phyloP scores from a whole-genome alignment of 306 rosid species.

The Cucurbita pepo region DNA sequence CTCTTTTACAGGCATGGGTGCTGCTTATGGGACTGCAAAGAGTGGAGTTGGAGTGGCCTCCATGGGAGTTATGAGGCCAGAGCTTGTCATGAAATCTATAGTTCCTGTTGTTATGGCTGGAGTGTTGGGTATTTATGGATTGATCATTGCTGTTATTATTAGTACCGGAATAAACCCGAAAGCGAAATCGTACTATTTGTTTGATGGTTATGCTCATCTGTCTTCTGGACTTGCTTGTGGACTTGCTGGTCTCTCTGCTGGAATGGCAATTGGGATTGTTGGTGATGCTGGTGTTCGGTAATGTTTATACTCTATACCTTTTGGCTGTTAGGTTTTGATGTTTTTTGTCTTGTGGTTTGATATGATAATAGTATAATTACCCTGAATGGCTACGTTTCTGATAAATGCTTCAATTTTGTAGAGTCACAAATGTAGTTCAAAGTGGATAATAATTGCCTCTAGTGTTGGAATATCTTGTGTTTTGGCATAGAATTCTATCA shows the following conservation, averaged over 20 bases:
- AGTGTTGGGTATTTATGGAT: conserved; percentile 57
- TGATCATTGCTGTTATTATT: conserved; percentile 61
- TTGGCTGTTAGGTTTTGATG: not conserved
- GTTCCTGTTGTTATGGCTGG: conserved; percentile 85
- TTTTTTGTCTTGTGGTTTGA: not conserved
- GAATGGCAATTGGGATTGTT: conserved; percentile 74
- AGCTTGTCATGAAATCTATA: conserved; percentile 72
- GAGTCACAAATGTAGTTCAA: not conserved
- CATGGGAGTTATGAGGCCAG: conserved; percentile 76
- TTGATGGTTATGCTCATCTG: conserved; percentile 72
- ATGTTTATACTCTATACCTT: not conserved
- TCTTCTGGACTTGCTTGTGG: conserved; percentile 81
- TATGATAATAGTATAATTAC: not conserved
- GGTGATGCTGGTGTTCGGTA: conserved; percentile 81
- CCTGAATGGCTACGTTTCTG: not conserved
- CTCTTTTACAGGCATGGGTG: conserved; percentile 53
- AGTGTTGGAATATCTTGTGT: not conserved
- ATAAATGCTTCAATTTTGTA: not conserved
- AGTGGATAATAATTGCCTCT: not conserved
- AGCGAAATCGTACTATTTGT: conserved; percentile 56
- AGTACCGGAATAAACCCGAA: conserved; percentile 70
- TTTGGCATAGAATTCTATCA: not conserved
- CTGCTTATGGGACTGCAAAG: conserved; percentile 67
- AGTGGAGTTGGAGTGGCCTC: conserved; percentile 77
- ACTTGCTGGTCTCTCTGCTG: conserved; percentile 72